phyloP scores from a whole-genome alignment of 495 filamentous ascomycete genomes.

The Penicillium bialowiezense region DNA sequence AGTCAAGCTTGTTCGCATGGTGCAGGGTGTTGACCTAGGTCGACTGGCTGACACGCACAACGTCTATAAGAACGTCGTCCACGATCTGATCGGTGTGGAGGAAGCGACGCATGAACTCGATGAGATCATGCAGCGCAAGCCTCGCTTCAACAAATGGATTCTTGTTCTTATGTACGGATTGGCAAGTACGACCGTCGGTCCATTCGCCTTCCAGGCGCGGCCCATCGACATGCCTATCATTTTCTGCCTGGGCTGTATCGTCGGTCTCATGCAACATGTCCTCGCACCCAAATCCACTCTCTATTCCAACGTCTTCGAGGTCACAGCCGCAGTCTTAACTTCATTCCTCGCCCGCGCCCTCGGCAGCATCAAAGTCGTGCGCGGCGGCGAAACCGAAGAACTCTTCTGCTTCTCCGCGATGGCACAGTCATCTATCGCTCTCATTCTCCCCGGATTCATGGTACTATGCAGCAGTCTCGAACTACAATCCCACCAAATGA shows the following conservation, averaged over 20 bases:
- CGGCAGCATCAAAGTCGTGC: constrained; percentile 60
- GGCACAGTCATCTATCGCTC: constrained; percentile 84
- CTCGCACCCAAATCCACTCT: constrained; percentile 76
- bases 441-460: constrained; percentile 88
- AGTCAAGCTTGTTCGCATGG: constrained; percentile 78
- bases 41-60: constrained; percentile 82
- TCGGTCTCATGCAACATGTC: constrained; percentile 80
- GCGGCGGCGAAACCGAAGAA: constrained; percentile 51
- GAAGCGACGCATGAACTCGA: constrained; percentile 74
- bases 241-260: constrained; percentile 77
- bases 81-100: constrained; percentile 81
- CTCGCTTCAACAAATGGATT: constrained; percentile 69
- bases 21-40: constrained; percentile 80
- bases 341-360: constrained; percentile 85
- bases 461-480: constrained; percentile 82
- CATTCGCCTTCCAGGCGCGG: constrained; percentile 84
- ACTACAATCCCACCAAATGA: constrained; percentile 80
- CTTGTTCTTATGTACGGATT: constrained; percentile 77
- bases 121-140: constrained; percentile 60
- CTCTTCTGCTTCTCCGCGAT: constrained; percentile 90
- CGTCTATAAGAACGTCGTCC: constrained; percentile 90
- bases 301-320: constrained; percentile 84
- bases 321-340: constrained; percentile 78
- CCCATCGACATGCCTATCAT: constrained; percentile 85
- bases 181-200: constrained; percentile 72